Conservation (phyloP, 2,329 filamentous ascomycete species). For the Tolypocladium amazonense region DNA sequence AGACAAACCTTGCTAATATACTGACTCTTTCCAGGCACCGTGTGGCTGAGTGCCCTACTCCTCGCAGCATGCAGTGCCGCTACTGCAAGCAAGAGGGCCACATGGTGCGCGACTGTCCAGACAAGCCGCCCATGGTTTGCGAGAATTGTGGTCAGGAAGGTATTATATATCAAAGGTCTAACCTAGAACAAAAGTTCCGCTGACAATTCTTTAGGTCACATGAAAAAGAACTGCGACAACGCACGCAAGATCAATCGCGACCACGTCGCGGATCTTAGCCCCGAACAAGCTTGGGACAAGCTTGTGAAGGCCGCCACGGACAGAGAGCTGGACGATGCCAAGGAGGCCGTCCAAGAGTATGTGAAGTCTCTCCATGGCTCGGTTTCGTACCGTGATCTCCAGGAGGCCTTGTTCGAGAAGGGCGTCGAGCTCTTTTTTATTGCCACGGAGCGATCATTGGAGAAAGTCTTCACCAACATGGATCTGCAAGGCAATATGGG, state of each 20-base stretch:
- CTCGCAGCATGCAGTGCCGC: slow-evolving; percentile 23
- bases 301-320: slow-evolving; percentile 41
- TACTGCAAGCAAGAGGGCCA: slow-evolving; percentile 42
- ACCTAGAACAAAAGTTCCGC: not conserved
- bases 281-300: slow-evolving; percentile 48
- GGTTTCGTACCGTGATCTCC: slow-evolving; percentile 49
- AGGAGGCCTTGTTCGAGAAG: slow-evolving; percentile 46
- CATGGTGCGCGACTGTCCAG: slow-evolving; percentile 51
- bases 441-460: slow-evolving; percentile 44
- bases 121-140: slow-evolving; percentile 44
- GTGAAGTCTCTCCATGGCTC: slow-evolving; percentile 45
- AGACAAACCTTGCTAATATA: not conserved
- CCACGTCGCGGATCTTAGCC: slow-evolving; percentile 33
- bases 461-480: slow-evolving; percentile 57
- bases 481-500: slow-evolving; percentile 58
- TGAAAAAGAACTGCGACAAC: slow-evolving; percentile 43
- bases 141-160: slow-evolving; percentile 52
- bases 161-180: slow-evolving; percentile 15
- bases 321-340: slow-evolving; percentile 52
- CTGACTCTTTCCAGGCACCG: slow-evolving; percentile 14
- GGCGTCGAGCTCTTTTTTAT: slow-evolving; percentile 50
- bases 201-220: slow-evolving; percentile 37
- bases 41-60: slow-evolving; percentile 24
- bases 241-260: slow-evolving; percentile 48
- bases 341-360: slow-evolving; percentile 48